Evolutionary conservation across 2,329 filamentous ascomycete genomes (phyloP), one percentile per base, ranked within the genome.

Genomic region (Didymella arachidicola): DNA sequence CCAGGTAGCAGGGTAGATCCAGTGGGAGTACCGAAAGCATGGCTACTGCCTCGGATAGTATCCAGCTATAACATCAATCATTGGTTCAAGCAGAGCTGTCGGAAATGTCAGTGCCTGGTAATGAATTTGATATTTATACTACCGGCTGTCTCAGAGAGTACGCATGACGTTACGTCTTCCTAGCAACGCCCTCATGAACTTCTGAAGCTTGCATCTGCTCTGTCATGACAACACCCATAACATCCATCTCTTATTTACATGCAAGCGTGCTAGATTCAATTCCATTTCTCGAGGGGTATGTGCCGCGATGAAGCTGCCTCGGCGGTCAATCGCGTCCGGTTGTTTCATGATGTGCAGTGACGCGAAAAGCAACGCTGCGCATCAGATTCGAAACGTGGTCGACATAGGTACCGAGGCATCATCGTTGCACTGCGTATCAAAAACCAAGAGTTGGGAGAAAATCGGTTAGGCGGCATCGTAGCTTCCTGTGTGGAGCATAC

Each of bases 341-440:
- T 1, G 56, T 59, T 54, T 59, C 56, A 59, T 42, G 38, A 49
- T 53, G 25, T 49, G n/a, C 12, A 26, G 12, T 53, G 36, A 29
- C 32, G 26, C 18, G 8, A 39, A 45, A 59, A 53, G 49, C 32
- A 53, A 49, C 22, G 3, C 39, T 50, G 18, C 49, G 29, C 38
- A 26, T 30, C 26, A 19, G n/a, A 50, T 46, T 12, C 34, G 39
- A 59, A 53, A 59, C 55, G 19, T 19, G 18, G 12, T 48, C 12
- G 14, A 42, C 14, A 34, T n/a, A 38, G 22, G 2, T 22, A 12
- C 54, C 54, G 54, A 52, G 48, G 47, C 36, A 10, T 43, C 30
- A 45, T 59, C 30, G 45, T 29, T 46, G 39, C 12, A 41, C 2
- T 22, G 32, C 26, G 50, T 32, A 49, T 34, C 44, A 52, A n/a